Evolutionary conservation across 441 rosid genomes (phyloP).

Genomic region (Arabidopsis hybrid): DNA sequence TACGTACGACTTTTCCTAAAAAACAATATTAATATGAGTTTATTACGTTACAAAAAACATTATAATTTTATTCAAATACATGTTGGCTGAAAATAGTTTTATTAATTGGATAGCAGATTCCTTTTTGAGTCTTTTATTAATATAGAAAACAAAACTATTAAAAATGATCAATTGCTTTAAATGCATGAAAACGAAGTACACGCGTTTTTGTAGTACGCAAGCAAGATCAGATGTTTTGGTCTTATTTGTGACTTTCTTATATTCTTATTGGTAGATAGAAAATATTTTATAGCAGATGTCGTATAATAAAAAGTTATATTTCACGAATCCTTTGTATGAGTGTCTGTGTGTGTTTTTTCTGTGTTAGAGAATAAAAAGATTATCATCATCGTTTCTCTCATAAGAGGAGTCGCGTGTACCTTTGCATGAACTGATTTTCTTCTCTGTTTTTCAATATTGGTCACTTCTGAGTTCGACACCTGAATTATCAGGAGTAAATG

Average conservation of each 20-base stretch:
- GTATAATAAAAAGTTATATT: background rate
- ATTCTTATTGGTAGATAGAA: background rate
- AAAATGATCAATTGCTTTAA: constrained; percentile 1
- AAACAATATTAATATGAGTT: background rate
- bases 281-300: background rate
- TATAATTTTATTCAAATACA: background rate
- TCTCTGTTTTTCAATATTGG: background rate
- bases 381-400: background rate
- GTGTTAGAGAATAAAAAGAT: no score
- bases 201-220: constrained; percentile 30
- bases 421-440: background rate
- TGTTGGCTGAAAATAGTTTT: background rate
- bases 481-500: background rate
- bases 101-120: constrained; percentile 21
- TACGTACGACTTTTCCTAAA: constrained; percentile 22
- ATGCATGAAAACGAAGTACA: constrained; percentile 28
- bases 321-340: background rate
- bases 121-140: constrained; percentile 11
- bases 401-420: background rate
- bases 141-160: background rate
- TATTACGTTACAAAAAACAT: no score
- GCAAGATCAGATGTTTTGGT: constrained; percentile 24
- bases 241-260: constrained; percentile 4
- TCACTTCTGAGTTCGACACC: background rate
- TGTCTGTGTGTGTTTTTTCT: no score